phyloP scores from a whole-genome alignment of 2,329 filamentous ascomycete genomes.

The Chaetomiaceae sp. region DNA sequence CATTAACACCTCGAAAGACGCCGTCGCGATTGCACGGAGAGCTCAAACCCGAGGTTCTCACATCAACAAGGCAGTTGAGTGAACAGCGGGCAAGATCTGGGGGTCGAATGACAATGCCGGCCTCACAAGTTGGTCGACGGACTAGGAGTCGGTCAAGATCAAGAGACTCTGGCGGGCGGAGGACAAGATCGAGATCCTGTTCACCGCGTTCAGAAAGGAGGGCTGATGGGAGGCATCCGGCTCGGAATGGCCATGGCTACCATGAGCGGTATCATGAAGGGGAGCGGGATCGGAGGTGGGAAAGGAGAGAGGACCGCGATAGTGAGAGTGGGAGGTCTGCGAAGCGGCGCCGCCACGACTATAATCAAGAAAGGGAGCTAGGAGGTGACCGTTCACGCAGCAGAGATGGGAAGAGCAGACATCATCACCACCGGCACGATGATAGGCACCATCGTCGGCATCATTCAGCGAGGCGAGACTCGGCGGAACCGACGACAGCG shows the following conservation, averaged over 20 bases:
- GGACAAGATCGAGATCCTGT: background rate
- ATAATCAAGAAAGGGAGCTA: background rate
- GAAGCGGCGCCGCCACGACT: background rate
- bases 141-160: background rate
- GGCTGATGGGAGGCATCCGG: background rate
- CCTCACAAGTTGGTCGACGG: background rate
- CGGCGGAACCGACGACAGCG: background rate
- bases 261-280: background rate
- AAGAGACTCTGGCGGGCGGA: background rate
- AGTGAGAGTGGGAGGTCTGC: background rate
- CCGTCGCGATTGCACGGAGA: no score
- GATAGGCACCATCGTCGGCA: constrained; percentile 1
- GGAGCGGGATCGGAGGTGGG: background rate
- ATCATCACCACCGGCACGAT: background rate
- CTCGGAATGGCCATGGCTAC: background rate
- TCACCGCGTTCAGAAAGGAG: constrained; percentile 1
- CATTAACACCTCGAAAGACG: no score
- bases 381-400: background rate
- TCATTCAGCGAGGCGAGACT: background rate
- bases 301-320: background rate
- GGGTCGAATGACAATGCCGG: background rate
- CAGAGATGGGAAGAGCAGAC: background rate
- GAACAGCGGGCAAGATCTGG: no score
- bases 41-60: background rate
- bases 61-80: no score